Evolutionary conservation across 192 early-diverging fungal genomes (phyloP), one percentile per base, ranked within the genome.

Genomic region (Coemansia aciculifera): DNA sequence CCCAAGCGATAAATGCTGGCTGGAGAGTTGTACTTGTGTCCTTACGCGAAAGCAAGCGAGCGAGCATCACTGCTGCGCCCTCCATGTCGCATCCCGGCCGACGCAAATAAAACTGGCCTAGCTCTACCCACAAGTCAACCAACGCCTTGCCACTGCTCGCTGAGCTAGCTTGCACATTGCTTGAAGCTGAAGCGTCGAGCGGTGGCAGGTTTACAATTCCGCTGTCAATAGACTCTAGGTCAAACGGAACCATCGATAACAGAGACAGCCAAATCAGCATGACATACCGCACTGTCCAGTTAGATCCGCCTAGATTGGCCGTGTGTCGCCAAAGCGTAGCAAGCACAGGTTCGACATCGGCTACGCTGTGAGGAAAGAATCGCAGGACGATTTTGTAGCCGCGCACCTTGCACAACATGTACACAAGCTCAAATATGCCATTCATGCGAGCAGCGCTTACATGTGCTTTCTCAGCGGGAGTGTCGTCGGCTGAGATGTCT

Each of bases 171-270:
- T 39, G 32, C 10, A 13, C 29, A 36, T 51, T 36, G 4, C 36
- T 31, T 10, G 61, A 51, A 24, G n/a, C n/a, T 4, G 24, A 52
- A 4, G 34, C n/a, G 15, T 31, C n/a, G 15, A 75, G 49, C 7
- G 59, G 19, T 5, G 73, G 72, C 32, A 75, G 66, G 11, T 71
- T 72, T 4, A 57, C 49, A 3, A 76, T 65, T 1, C 86, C 84
- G 65, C 93, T 94, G 73, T 97, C 97, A 21, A 99, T 87, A 15
- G 79, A 90, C 63, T 85, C 87, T 12, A 99, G 82, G 71, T 98
- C 95, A 77, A 99, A 99, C 5, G 98, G 98, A 36, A 96, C 89
- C 92, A 96, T 97, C 56, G 88, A 88, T 73, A 98, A 85, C n/a
- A 98, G 86, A 9, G 96, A 96, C 13, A 98, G 81, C 95, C 96